Base-by-base conservation (phyloP, 148 eudicot species). In the Vaccinium darrowii region DNA sequence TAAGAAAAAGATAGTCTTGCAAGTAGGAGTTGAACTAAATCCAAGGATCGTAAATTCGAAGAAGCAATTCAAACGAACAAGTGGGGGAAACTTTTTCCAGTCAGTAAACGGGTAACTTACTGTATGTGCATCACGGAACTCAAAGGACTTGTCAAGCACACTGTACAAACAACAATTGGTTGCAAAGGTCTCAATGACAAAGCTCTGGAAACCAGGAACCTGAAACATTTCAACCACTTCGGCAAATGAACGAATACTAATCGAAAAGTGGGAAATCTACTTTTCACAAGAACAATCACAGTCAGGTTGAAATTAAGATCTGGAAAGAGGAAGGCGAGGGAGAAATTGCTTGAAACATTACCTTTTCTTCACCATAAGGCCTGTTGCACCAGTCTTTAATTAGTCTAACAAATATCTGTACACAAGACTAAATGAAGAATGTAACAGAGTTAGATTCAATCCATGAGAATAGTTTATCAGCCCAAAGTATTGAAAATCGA, bases 141-240 rank as follows among this genome's bases (percentile, higher is more conserved):
- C 98, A 82, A 97, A 97, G 82, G 99, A 94, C 84, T 94, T 93
- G 90, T 97, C 98, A 83, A 97, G 93, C 86, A 97, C 98, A 82
- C 98, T 97, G 92, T 94, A 89, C 83, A 97, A 86, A 88, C 99
- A 97, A 87, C 99, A 97, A 77, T 93, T 90, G 33, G 85, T 86
- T 72, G 98, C 98, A 87, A 97, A 97, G 72, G 86, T 82, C 89
- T 95, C 94, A 63, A 93, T 88, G 81, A 97, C 87, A 86, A 94
- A 97, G 78, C 86, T 91, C 85, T 87, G 92, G 89, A 97, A 97
- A 82, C 99, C 99, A 76, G 98, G 98, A 50, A 97, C 96, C 99
- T 97, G 92, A 53, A 90, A 90, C 81, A 85, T 72, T 73, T 84
- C 53, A 13, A 63, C 9, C 71, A 83, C 67, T 43, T 90, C 60